Conservation (phyloP, 805 yeast genomes). For the Cyberlindnera mississippiensis region DNA sequence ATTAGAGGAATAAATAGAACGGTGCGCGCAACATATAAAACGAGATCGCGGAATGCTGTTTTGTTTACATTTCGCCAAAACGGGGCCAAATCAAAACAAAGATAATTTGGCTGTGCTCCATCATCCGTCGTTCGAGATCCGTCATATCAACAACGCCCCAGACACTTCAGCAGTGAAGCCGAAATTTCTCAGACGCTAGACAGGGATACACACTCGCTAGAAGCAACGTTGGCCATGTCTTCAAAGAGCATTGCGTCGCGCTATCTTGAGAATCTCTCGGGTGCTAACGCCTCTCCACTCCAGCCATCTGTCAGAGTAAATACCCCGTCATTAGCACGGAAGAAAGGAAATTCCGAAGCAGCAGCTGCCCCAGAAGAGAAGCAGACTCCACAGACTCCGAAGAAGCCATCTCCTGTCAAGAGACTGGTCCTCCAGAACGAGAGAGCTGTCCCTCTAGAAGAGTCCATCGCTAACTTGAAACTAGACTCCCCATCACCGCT, state of each 20-base stretch:
- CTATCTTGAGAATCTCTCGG: conserved; percentile 24
- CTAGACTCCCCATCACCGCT: conserved; percentile 27
- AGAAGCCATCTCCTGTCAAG: conserved; percentile 3
- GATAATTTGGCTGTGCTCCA: not conserved
- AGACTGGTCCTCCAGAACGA: conserved; percentile 12
- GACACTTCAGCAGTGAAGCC: not conserved
- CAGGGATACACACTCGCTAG: not conserved
- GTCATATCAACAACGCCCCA: not conserved
- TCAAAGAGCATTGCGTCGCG: conserved; percentile 24
- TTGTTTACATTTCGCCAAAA: conserved; percentile 13
- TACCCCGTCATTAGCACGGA: conserved; percentile 3
- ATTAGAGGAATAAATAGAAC: too few species aligned
- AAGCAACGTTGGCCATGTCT: conserved; percentile 3
- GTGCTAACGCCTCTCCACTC: conserved; percentile 13
- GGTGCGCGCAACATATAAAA: too few species aligned
- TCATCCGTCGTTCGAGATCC: not conserved
- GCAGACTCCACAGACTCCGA: not conserved
- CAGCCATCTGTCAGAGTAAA: conserved; percentile 20
- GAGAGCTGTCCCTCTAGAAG: conserved; percentile 14
- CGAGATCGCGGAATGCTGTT: not conserved
- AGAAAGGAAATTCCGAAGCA: not conserved
- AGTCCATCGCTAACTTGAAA: conserved; percentile 21
- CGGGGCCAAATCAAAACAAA: conserved; percentile 10
- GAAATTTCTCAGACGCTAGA: too few species aligned
- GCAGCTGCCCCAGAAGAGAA: too few species aligned